A percentile compares a stretch with the other conserved stretches of the same genome.
Evolutionary conservation across 1,284 basidiomycete species (phyloP).

Genomic region (Rhizoctonia solani): DNA sequence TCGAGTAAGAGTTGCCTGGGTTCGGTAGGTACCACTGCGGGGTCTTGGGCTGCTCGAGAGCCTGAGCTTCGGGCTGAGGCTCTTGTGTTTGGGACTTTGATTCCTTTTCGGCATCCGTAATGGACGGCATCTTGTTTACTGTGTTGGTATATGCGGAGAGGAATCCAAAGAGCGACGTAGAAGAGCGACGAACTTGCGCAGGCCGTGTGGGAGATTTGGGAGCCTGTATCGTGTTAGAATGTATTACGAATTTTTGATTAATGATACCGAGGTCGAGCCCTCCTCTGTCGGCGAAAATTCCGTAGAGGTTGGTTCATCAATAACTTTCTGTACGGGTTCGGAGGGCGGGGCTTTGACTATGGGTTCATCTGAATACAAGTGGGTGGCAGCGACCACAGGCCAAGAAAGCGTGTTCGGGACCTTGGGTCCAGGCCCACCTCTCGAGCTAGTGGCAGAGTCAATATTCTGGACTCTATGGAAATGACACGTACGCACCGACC

Average conservation of each 20-base stretch:
- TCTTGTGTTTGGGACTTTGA: not conserved
- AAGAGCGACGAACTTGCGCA: conserved; percentile 24
- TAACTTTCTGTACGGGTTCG: conserved; percentile 2
- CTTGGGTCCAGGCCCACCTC: too few relatives aligned
- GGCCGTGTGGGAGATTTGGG: conserved; percentile 11
- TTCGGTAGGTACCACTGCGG: not conserved
- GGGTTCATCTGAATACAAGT: conserved; percentile 27
- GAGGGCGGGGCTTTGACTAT: conserved; percentile 1
- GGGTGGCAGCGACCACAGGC: conserved; percentile 64
- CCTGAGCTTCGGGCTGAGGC: not conserved
- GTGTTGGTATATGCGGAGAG: conserved; percentile 29
- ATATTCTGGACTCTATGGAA: not conserved
- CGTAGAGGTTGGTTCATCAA: not conserved
- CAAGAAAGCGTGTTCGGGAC: conserved; percentile 51
- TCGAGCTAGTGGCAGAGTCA: too few relatives aligned
- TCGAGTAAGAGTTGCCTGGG: conserved; percentile 12
- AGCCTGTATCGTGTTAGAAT: not conserved
- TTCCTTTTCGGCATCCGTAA: conserved; percentile 2
- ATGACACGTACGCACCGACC: conserved; percentile 55
- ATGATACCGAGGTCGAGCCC: conserved; percentile 1
- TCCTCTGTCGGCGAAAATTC: conserved; percentile 12
- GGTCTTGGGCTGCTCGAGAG: not conserved
- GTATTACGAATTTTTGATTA: not conserved
- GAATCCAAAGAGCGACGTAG: conserved; percentile 24
- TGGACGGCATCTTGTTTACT: conserved; percentile 5